Evolutionary conservation across 2,329 filamentous ascomycete species (phyloP), one percentile per base, ranked within the genome.

Genomic region (Xylaria polymorpha): DNA sequence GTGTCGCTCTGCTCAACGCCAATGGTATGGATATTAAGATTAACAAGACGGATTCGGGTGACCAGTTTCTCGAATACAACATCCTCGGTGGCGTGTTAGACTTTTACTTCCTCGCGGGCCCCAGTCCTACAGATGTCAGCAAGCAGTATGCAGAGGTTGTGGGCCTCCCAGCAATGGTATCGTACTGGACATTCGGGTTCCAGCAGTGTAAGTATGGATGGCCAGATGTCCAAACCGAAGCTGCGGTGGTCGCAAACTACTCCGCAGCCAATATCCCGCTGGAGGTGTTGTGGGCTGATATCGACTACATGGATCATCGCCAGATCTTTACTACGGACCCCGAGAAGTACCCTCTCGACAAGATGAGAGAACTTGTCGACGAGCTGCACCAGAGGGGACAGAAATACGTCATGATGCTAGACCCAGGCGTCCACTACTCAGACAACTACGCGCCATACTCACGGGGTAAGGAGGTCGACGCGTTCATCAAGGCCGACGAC

Each of bases 41-140:
- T 51, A 70, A 75, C 50, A 74, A 71, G 61, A 76, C 74, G 20
- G 68, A 70, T 14, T 80, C 81, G 41, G 80, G 83, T 20, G 83
- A 84, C n/a, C 86, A 91, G 72, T 90, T 88, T 67, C 83, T 92
- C 4, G 89, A 92, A 77, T 92, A 92, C 80, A 91, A 92, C 72
- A 85, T 85, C 4, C 81, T 92, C 4, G 90, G 90, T 14, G 90
- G 90, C 4, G 82, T 91, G 44, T 75, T 92, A 3, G 90, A 92
- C 74, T 83, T 87, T 58, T 87, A 87, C 71, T 86, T 87, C 73
- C 72, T 86, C 35, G 81, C 83, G 43, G 85, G 85, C 2, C 81
- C 84, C 0, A 83, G 79, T 5, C 85, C 85, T 1, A 80, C 83
- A 46, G 83, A 83, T 39, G 83, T 86, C 1, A 82, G 83, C 39